A percentile compares a stretch with the other conserved stretches of the same genome.
Evolutionary conservation across 371 early-diverging fungal genomes (phyloP).

Genomic region (Homolaphlyctis polyrhiza): DNA sequence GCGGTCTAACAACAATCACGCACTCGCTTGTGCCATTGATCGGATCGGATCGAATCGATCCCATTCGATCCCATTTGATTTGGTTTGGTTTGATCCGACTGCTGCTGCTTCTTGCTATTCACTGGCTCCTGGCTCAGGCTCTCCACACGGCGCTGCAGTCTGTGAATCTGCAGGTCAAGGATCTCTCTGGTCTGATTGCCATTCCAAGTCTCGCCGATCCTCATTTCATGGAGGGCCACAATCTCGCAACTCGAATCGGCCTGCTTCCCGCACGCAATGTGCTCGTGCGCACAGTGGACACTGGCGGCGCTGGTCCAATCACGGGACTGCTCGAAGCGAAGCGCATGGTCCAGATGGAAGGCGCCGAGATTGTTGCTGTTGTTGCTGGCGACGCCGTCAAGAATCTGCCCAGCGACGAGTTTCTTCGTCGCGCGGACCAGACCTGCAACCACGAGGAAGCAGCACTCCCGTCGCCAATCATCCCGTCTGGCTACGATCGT

Average conservation of each 20-base stretch:
- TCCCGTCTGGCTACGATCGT: constrained; percentile 27
- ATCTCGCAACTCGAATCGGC: constrained; percentile 23
- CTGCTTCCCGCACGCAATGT: constrained; percentile 26
- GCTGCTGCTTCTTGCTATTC: too few relatives aligned
- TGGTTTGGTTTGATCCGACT: too few relatives aligned
- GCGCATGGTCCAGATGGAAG: constrained; percentile 25
- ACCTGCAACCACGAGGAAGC: constrained; percentile 21
- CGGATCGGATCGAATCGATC: too few relatives aligned
- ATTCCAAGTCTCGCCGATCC: constrained; percentile 29
- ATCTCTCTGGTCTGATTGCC: constrained; percentile 32
- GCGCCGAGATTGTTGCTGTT: constrained; percentile 29
- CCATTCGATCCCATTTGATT: too few relatives aligned
- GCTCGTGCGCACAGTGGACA: constrained; percentile 27
- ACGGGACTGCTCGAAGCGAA: constrained; percentile 26
- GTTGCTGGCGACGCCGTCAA: constrained; percentile 33
- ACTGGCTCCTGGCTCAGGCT: too few relatives aligned
- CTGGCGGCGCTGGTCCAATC: constrained; percentile 29
- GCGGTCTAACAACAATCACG: too few relatives aligned
- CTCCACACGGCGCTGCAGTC: constrained; percentile 21
- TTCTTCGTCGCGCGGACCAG: constrained; percentile 28
- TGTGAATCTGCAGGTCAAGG: constrained; percentile 16
- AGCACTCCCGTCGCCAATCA: constrained; percentile 20
- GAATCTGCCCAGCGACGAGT: constrained; percentile 21
- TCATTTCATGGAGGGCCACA: constrained; percentile 23
- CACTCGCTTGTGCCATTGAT: too few relatives aligned